Evolutionary conservation across 1,284 basidiomycete genomes (phyloP).

Genomic region (Sporisorium iseilematis-ciliati): DNA sequence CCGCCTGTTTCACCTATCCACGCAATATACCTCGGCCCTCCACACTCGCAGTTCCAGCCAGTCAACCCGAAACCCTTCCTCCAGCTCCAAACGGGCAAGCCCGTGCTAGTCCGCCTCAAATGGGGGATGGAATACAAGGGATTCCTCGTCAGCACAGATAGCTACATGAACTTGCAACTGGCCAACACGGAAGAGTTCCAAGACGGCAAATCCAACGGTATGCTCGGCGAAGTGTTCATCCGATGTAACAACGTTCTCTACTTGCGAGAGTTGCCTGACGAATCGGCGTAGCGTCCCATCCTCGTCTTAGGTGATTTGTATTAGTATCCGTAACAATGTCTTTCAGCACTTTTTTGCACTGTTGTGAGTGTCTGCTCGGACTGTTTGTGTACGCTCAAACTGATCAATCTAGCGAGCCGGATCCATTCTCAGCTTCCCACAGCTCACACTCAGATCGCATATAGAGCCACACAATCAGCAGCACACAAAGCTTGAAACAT

Average conservation of each 20-base stretch:
- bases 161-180: constrained; percentile 99
- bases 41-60: constrained; percentile 77
- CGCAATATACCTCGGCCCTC: background rate
- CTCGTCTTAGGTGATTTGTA: constrained; percentile 4
- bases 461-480: background rate
- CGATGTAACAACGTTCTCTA: constrained; percentile 74
- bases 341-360: too few relatives aligned
- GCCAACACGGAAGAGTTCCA: constrained; percentile 99
- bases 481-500: background rate
- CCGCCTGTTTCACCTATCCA: background rate
- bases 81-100: constrained; percentile 97
- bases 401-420: too few relatives aligned
- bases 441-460: too few relatives aligned
- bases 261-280: constrained; percentile 62
- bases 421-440: background rate
- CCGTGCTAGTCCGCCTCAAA: constrained; percentile 92
- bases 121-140: constrained; percentile 99
- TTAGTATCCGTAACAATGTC: constrained; percentile 5
- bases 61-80: constrained; percentile 99
- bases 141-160: constrained; percentile 97
- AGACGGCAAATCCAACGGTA: constrained; percentile 93
- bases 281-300: constrained; percentile 16
- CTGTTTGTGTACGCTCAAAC: too few relatives aligned
- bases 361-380: background rate
- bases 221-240: constrained; percentile 98